Percentiles rank a stretch among this genome's conserved stretches.
Conservation (phyloP, 768 basidiomycete genomes). For the Rubroboletus pulcherrimus region DNA sequence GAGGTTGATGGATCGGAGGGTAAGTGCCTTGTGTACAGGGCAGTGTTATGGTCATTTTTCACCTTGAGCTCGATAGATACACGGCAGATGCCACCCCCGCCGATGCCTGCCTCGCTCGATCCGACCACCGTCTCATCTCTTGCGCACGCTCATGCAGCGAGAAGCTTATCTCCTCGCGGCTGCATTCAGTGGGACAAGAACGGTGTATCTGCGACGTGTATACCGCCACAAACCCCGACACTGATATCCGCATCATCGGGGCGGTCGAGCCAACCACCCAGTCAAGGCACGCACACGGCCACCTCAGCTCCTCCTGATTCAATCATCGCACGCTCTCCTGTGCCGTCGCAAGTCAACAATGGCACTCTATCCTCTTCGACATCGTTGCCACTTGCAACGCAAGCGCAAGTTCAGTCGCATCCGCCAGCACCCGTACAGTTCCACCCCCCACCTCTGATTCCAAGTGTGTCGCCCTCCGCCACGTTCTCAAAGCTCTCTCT, state of each 20-base stretch:
- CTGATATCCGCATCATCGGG: slow-evolving; percentile 1
- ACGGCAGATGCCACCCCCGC: slow-evolving; percentile 48
- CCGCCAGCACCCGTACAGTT: not conserved
- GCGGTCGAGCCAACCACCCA: slow-evolving; percentile 3
- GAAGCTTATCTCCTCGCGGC: slow-evolving; percentile 20
- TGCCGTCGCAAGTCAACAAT: not conserved
- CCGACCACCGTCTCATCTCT: slow-evolving; percentile 37
- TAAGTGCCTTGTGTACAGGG: slow-evolving; percentile 7
- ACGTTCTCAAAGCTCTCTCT: slow-evolving; percentile 54
- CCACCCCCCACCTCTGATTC: not conserved
- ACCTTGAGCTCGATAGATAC: slow-evolving; percentile 28
- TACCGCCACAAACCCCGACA: slow-evolving; percentile 8
- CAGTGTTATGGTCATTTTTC: not conserved
- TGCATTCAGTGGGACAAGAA: slow-evolving; percentile 15
- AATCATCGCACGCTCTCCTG: not conserved
- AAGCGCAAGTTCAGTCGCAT: not conserved
- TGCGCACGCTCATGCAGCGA: slow-evolving; percentile 14
- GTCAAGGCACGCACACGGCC: not conserved
- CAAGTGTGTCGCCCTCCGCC: slow-evolving; percentile 41
- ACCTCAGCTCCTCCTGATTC: not conserved
- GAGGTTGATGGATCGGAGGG: slow-evolving; percentile 25
- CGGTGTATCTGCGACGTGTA: slow-evolving; percentile 8
- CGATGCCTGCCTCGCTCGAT: slow-evolving; percentile 43
- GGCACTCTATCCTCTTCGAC: not conserved
- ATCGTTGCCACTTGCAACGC: not conserved